Conservation (phyloP, 2,329 filamentous ascomycete species). For the Fusarium kyushuense region DNA sequence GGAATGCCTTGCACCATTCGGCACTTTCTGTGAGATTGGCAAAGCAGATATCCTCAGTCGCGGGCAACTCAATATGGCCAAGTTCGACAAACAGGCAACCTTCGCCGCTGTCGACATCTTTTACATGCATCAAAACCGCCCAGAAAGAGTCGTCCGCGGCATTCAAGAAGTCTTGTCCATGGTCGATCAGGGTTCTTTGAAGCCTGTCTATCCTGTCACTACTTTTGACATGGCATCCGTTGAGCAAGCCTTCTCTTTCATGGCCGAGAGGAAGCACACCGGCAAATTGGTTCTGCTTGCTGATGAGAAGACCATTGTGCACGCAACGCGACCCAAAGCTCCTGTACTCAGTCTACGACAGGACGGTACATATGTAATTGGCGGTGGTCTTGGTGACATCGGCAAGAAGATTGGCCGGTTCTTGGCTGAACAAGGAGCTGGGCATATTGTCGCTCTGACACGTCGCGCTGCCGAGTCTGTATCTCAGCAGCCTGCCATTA, state of each 20-base stretch:
- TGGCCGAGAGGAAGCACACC: conserved; percentile 1
- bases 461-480: not conserved
- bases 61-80: conserved; percentile 6
- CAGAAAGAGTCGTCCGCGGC: not conserved
- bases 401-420: conserved; percentile 1
- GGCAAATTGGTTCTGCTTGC: conserved; percentile 1
- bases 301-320: not conserved
- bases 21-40: conserved; percentile 7
- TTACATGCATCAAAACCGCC: conserved; percentile 4
- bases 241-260: conserved; percentile 1
- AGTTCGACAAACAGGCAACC: conserved; percentile 5
- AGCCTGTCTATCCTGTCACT: not conserved
- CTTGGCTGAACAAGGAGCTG: conserved; percentile 4
- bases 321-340: conserved; percentile 1
- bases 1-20: conserved; percentile 8
- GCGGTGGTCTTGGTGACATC: conserved; percentile 7
- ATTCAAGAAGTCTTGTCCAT: not conserved
- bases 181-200: not conserved
- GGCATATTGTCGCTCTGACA: conserved; percentile 3
- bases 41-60: conserved; percentile 4
- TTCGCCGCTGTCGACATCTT: conserved; percentile 2
- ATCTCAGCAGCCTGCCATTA: not conserved
- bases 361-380: conserved; percentile 2
- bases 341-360: not conserved
- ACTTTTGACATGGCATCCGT: conserved; percentile 2